Evolutionary conservation across 2,329 filamentous ascomycete species (phyloP).

Genomic region (Madurella fahalii): DNA sequence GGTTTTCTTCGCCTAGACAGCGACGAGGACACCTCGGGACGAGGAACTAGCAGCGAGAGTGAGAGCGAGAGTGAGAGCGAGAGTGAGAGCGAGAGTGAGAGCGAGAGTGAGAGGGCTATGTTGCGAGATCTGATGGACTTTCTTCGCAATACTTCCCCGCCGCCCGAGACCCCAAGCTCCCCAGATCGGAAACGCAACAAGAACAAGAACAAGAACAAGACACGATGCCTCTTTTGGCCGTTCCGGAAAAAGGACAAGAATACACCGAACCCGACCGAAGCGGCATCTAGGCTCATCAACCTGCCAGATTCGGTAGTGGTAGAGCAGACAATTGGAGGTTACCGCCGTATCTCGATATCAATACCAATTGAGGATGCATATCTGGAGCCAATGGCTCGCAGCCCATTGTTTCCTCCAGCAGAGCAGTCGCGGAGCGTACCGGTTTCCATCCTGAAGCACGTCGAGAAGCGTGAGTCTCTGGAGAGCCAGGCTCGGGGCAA

Average conservation of each 20-base stretch:
- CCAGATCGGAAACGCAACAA: conserved; percentile 27
- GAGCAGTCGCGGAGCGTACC: conserved; percentile 18
- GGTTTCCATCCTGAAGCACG: conserved; percentile 33
- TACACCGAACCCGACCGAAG: conserved; percentile 18
- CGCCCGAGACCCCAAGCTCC: conserved; percentile 37
- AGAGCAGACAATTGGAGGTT: conserved; percentile 48
- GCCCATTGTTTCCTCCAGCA: not conserved
- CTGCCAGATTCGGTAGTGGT: conserved; percentile 55
- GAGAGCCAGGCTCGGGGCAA: not conserved
- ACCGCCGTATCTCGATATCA: conserved; percentile 58
- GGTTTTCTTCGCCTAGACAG: not conserved
- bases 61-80: no score
- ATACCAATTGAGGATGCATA: conserved; percentile 52
- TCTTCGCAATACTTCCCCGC: conserved; percentile 45
- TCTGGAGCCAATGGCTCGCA: conserved; percentile 29
- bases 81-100: no score
- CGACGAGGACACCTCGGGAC: no score
- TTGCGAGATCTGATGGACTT: conserved; percentile 44
- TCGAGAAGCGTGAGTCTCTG: conserved; percentile 34
- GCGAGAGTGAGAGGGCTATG: conserved; percentile 14
- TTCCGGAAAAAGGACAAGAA: conserved; percentile 33
- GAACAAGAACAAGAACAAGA: conserved; percentile 37
- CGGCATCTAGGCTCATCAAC: conserved; percentile 29
- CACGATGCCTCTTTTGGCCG: conserved; percentile 33
- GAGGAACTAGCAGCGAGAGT: no score